Conservation (phyloP, 2,329 filamentous ascomycete species). For the Aureobasidium mangrovei region DNA sequence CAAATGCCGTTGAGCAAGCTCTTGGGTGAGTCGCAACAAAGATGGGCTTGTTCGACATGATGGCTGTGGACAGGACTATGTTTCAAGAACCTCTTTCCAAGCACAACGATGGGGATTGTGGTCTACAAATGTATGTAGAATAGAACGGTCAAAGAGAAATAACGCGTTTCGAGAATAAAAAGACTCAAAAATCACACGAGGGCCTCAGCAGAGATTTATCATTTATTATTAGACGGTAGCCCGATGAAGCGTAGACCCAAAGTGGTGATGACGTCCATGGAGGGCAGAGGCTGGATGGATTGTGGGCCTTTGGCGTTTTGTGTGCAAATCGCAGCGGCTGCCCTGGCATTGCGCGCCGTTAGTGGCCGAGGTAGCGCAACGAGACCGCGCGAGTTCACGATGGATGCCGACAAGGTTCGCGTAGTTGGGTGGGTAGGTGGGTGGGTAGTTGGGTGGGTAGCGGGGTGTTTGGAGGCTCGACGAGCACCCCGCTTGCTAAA, state of each 20-base stretch:
- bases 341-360: constrained; percentile 11
- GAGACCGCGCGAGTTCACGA: neutral
- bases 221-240: constrained; percentile 4
- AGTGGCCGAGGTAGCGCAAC: constrained; percentile 7
- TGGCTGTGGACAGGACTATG: constrained; percentile 3
- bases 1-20: constrained; percentile 94
- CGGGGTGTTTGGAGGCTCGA: neutral
- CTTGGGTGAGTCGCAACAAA: constrained; percentile 91
- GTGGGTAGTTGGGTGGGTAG: neutral
- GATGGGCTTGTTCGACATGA: constrained; percentile 70
- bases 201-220: constrained; percentile 1
- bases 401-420: constrained; percentile 1
- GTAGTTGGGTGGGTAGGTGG: neutral
- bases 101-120: constrained; percentile 1
- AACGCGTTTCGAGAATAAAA: neutral
- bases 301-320: constrained; percentile 8
- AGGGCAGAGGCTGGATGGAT: neutral
- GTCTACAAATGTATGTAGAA: constrained; percentile 14
- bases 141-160: constrained; percentile 5
- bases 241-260: constrained; percentile 8
- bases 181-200: neutral
- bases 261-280: constrained; percentile 7
- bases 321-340: neutral
- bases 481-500: neutral
- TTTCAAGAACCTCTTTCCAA: neutral